These are phyloP conservation scores for Dichotomocladium elegans DNA, from an alignment of 371 early-diverging fungal species.

Conservation along the genomic window DNA sequence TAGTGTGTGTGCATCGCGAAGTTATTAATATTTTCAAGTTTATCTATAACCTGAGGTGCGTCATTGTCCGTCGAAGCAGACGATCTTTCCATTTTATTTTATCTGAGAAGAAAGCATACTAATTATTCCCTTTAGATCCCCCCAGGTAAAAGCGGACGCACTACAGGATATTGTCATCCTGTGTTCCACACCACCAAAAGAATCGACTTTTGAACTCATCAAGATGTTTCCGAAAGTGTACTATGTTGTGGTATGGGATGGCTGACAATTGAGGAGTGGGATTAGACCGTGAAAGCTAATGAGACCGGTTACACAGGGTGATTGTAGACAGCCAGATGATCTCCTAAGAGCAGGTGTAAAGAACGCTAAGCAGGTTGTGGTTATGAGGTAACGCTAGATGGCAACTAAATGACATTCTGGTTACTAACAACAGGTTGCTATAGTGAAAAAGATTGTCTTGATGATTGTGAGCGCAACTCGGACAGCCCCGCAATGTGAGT, in stretches of 20 bases:
- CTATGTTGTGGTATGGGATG: conserved; percentile 50
- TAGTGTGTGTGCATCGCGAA: conserved; percentile 44
- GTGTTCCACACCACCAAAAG: conserved; percentile 34
- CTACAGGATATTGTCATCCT: conserved; percentile 55
- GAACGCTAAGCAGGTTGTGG: conserved; percentile 54
- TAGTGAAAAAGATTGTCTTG: conserved; percentile 39
- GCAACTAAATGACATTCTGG: not conserved
- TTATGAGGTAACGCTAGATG: conserved; percentile 58
- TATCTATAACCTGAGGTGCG: conserved; percentile 37
- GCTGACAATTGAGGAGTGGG: too few species aligned
- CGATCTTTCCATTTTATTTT: not conserved
- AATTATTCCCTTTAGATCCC: conserved; percentile 20
- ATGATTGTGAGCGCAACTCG: conserved; percentile 31
- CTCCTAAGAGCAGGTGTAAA: conserved; percentile 53
- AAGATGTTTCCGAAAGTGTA: conserved; percentile 50
- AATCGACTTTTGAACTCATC: conserved; percentile 44
- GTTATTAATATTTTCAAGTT: conserved; percentile 45
- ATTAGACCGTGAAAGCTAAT: not conserved
- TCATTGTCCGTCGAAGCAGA: not conserved
- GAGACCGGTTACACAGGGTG: conserved; percentile 29
- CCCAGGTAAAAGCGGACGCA: conserved; percentile 30
- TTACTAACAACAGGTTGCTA: not conserved
- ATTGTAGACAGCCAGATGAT: conserved; percentile 56
- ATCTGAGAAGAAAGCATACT: not conserved
- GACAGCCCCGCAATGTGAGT: conserved; percentile 49